These are phyloP conservation scores for Cladosporium colombiae DNA, from an alignment of 2,329 filamentous ascomycete genomes.

Conservation along the genomic window DNA sequence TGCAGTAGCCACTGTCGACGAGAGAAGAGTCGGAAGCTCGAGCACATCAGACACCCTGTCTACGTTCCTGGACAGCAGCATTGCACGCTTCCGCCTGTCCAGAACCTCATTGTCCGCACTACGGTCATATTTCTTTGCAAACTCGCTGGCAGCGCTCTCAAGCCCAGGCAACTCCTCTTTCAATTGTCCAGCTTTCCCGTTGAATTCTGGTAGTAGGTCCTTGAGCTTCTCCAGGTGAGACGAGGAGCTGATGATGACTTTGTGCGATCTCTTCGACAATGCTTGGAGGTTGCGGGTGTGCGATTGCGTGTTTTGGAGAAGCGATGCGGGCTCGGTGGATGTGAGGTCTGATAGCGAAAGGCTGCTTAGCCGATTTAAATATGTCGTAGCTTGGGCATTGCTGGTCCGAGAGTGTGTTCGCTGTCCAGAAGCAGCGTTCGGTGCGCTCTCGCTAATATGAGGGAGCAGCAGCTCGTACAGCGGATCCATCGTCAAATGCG, in stretches of 20 bases:
- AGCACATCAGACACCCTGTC: constrained; percentile 88
- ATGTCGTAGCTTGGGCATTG: constrained; percentile 63
- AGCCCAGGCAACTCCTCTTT: constrained; percentile 73
- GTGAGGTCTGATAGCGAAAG: constrained; percentile 73
- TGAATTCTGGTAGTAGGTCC: constrained; percentile 70
- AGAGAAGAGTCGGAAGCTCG: constrained; percentile 82
- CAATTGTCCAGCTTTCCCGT: constrained; percentile 65
- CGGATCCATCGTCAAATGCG: constrained; percentile 51
- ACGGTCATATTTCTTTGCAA: constrained; percentile 81
- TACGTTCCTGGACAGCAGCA: constrained; percentile 81
- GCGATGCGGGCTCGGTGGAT: constrained; percentile 72
- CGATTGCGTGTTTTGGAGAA: constrained; percentile 80
- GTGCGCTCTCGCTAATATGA: constrained; percentile 52
- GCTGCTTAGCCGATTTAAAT: constrained; percentile 75
- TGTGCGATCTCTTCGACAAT: constrained; percentile 86
- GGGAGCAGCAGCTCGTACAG: constrained; percentile 73
- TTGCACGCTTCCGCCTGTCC: constrained; percentile 72
- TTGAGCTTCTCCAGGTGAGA: constrained; percentile 73
- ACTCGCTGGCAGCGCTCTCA: constrained; percentile 74
- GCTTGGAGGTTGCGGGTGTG: constrained; percentile 80
- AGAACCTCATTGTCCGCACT: constrained; percentile 64
- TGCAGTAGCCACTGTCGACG: constrained; percentile 70
- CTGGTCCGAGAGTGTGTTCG: constrained; percentile 37
- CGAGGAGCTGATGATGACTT: constrained; percentile 77
- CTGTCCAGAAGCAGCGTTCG: constrained; percentile 40